Evolutionary conservation across 306 rosid species (phyloP), one percentile per base, ranked within the genome.

Genomic region (Carpinus viminea): DNA sequence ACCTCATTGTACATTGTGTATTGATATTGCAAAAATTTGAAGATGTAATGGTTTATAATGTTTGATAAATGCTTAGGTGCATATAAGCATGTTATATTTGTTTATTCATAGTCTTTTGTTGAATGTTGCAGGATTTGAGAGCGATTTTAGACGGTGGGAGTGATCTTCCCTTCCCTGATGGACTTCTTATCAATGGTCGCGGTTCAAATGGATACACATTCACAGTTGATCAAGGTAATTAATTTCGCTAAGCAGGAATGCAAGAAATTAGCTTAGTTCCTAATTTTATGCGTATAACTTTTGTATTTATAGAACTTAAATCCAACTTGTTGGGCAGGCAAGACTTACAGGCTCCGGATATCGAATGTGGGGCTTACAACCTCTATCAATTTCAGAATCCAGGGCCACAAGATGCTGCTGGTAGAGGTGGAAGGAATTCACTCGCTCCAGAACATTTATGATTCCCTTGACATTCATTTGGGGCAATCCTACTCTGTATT

Each of bases 361-460:
- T 93, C 97, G 0, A 93, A 93, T 36, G 98, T 93, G 77, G 98
- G 98, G 60, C 81, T 92, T 50, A 76, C 88, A 50, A 89, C 92
- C 26, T 87, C 97, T 2, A 88, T 93, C 51, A 93, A 93, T 76
- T 87, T 93, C 76, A 89, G 98, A 85, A 89, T 93, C 75, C 91
- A 93, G 81, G 97, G 96, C 61, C 98, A 92, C 82, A 92, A 85
- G 83, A 81, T 93, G 90, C 18, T 77, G 65, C 83, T 93, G 66
- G 93, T 90, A 34, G 98, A 93, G 89, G 94, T 93, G 60, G 98
- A 93, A 92, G 98, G 98, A 83, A 85, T 88, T 9, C 98, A 93
- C 85, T 72, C 90, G 2, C 89, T 92, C 52, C 98, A 93, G 72
- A 91, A 89, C 84, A 85, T 83, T 54, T 93, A 91, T 43, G 88